Evolutionary conservation across 345 rosid genomes (phyloP), one percentile per base, ranked within the genome.

Genomic region (Turritis glabra): DNA sequence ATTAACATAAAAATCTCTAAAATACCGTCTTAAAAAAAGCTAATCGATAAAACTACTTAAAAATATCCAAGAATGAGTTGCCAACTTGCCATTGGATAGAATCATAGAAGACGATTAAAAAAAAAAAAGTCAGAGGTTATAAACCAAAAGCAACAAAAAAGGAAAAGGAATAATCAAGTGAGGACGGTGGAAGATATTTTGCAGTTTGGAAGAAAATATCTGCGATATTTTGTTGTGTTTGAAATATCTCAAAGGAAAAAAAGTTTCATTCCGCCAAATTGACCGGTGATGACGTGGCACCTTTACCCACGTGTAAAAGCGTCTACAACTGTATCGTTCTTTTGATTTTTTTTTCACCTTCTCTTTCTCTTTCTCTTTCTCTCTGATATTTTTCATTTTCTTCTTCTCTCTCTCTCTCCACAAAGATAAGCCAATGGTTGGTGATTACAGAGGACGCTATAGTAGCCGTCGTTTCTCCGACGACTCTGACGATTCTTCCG

Each of bases 241-340:
- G 18, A 18, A 73, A 62, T 73, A 73, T 73, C 77, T 64, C 21
- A 41, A 33, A 21, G 1, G 2, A 38, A 38, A 47, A 22, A 38
- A 26, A 41, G 35, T 30, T 57, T 75, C 69, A 75, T 15, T 26
- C 67, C 43, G 69, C 30, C 18, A 75, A 37, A 22, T 38, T 47
- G 60, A 37, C 54, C 8, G 46, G 44, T 23, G 29, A 14, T 79
- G 93, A 89, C 90, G 84, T 89, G 92, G 83, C 83, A 74, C 0
- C 5, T 3, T 7, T 26, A 80, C 19, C 85, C 89, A 88, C 96
- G 90, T 89, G 93, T 83, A 70, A 83, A 88, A 86, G 91, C 50
- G 80, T 68, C 72, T 84, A 81, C 90, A 87, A 80, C 85, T 86
- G 89, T 82, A 69, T 8, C 81, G 63, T 66, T 85, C 75, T 74